These are phyloP conservation scores for Aspergillus pseudoviridinutans DNA, from an alignment of 2,329 filamentous ascomycete species.

Conservation along the genomic window DNA sequence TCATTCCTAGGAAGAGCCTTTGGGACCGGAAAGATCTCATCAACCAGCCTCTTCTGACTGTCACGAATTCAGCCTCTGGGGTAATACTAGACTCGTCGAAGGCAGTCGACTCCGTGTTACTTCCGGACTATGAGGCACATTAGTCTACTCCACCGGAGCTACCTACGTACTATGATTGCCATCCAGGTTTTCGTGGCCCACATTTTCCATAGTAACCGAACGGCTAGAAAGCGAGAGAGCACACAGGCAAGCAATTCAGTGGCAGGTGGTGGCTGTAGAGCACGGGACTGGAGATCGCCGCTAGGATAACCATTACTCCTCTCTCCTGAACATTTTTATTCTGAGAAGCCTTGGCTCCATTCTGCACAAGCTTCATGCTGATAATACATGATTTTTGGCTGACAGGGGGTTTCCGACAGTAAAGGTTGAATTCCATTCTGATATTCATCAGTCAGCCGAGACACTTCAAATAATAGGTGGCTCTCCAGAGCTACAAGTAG, in stretches of 20 bases:
- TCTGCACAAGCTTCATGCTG: neutral
- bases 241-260: slow-evolving; percentile 5
- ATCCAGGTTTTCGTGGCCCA: slow-evolving; percentile 8
- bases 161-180: neutral
- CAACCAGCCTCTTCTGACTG: neutral
- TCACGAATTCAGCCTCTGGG: neutral
- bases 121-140: slow-evolving; percentile 8
- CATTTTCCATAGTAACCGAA: slow-evolving; percentile 6
- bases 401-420: neutral
- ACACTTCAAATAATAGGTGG: neutral
- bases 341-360: slow-evolving; percentile 6
- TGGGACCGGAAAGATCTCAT: neutral
- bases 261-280: slow-evolving; percentile 10
- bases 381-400: neutral
- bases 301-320: slow-evolving; percentile 25
- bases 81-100: slow-evolving; percentile 5
- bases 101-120: slow-evolving; percentile 12
- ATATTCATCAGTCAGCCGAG: neutral
- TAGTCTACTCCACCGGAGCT: slow-evolving; percentile 22
- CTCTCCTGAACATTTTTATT: slow-evolving; percentile 9
- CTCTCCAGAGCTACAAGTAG: neutral
- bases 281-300: slow-evolving; percentile 25
- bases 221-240: neutral
- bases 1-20: neutral
- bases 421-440: neutral